Evolutionary conservation across 495 filamentous ascomycete species (phyloP).

Genomic region (Penicillium paxilli): DNA sequence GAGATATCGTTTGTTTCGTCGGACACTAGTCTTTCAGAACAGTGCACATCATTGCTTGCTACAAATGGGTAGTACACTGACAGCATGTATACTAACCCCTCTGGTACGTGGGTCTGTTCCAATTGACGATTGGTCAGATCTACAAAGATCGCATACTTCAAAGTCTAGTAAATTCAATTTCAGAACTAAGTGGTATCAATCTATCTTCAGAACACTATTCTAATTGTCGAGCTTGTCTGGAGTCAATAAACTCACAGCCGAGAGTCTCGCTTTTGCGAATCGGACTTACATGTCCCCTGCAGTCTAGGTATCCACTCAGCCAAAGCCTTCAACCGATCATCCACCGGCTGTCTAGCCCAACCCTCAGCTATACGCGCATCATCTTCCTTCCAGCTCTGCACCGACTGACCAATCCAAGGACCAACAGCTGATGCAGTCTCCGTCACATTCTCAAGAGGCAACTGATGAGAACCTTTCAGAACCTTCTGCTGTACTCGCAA

Average conservation of each 20-base stretch:
- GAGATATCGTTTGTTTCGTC: no score
- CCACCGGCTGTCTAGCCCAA: not conserved
- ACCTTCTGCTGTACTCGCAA: constrained; percentile 60
- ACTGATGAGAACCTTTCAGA: constrained; percentile 61
- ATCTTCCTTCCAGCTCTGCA: constrained; percentile 6
- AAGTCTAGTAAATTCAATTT: no score
- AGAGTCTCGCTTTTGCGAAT: constrained; percentile 1
- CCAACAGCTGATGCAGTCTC: constrained; percentile 36
- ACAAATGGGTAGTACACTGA: no score
- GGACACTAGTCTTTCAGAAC: no score
- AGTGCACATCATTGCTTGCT: no score
- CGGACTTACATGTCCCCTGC: not conserved
- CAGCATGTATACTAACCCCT: no score
- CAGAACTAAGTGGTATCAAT: no score
- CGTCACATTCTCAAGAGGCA: constrained; percentile 65
- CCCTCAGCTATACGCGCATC: constrained; percentile 1
- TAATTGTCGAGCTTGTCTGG: no score
- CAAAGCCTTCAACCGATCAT: constrained; percentile 1
- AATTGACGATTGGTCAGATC: no score
- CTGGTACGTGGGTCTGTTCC: no score
- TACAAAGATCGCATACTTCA: no score
- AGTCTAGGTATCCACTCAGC: constrained; percentile 3
- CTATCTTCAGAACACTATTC: no score
- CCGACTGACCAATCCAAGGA: constrained; percentile 4
- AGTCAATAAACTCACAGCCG: not conserved